Base-by-base conservation (phyloP, 2,329 filamentous ascomycete species). In the Colletotrichum navitas region DNA sequence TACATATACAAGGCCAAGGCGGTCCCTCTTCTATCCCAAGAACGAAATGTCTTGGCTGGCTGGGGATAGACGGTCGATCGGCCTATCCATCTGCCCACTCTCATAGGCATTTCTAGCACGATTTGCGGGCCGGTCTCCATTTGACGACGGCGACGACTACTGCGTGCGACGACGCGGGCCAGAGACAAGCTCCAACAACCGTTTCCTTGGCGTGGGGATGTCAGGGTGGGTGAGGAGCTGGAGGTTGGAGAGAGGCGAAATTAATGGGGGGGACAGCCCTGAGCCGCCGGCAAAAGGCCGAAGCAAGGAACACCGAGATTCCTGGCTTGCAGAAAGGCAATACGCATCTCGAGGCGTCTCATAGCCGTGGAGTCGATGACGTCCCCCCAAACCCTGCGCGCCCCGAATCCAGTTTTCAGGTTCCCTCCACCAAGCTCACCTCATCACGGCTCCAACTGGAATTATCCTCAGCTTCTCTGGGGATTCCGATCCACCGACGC, bases 321-420 rank as follows among this genome's bases (percentile, higher is more conserved):
- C 32, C 32, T 11, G 61, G 43, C 49, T 14, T 41, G 59, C 26
- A 34, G 1, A 32, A 47, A 26, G 45, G 29, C 52, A 18, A 24
- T 63, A 39, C 52, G 68, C 6, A 63, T 63, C 65, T 54, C 26
- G 21, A 39, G 60, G 47, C 54, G 54, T 72, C 65, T 72, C 65
- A 61, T 72, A 45, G 16, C 29, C 69, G 66, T 72, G 69, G 69
- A 60, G 69, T 56, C 59, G 60, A 72, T 72, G 69, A 71, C 69
- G 69, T 69, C 60, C 54, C 39, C 54, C 49, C 21, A 39, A n/a
- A 55, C 64, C 58, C 29, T 63, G 64, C 43, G n/a, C 43, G 64
- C 10, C 16, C 6, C 16, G 26, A 54, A 45, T 47, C 41, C 26
- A 58, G 34, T 39, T 55, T 39, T 12, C 43, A 21, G 34, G 41